phyloP scores from a whole-genome alignment of 2,329 filamentous ascomycete species.

The Chrysoporthe puriensis region DNA sequence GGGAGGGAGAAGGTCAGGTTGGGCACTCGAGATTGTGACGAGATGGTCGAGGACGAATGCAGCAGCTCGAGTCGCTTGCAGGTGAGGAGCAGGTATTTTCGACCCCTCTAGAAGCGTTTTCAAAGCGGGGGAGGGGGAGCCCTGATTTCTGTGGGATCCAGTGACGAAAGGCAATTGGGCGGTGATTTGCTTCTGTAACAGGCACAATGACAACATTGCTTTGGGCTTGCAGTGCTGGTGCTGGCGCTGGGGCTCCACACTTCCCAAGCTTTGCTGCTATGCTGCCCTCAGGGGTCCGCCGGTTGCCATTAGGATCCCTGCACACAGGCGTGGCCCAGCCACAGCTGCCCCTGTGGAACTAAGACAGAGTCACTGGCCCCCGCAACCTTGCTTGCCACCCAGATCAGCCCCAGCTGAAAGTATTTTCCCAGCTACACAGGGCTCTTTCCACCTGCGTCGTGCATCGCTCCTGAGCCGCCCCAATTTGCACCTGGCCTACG shows the following conservation, averaged over 20 bases:
- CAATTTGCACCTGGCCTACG: conserved; percentile 4
- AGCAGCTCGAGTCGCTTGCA: conserved; percentile 22
- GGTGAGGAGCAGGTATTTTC: conserved; percentile 27
- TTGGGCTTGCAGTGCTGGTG: neutral
- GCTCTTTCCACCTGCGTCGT: neutral
- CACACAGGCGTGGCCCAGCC: neutral
- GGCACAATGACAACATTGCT: conserved; percentile 24
- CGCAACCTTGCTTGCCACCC: neutral
- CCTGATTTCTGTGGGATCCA: conserved; percentile 33
- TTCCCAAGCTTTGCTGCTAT: conserved; percentile 7
- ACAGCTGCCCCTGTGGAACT: conserved; percentile 4
- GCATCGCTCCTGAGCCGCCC: neutral
- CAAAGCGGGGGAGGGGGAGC: conserved; percentile 37
- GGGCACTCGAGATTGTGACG: conserved; percentile 20
- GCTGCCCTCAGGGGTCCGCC: conserved; percentile 2
- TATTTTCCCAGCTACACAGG: conserved; percentile 11
- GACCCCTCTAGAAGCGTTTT: conserved; percentile 30
- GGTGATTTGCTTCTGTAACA: conserved; percentile 4
- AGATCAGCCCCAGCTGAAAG: neutral
- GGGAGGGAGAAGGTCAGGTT: conserved; percentile 23
- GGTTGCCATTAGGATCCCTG: neutral
- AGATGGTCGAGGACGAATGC: conserved; percentile 14
- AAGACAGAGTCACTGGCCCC: neutral
- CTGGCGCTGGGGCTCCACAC: conserved; percentile 6
- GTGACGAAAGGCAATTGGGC: conserved; percentile 13